phyloP scores from a whole-genome alignment of 2,329 filamentous ascomycete genomes.

The Neofusicoccum ribis region DNA sequence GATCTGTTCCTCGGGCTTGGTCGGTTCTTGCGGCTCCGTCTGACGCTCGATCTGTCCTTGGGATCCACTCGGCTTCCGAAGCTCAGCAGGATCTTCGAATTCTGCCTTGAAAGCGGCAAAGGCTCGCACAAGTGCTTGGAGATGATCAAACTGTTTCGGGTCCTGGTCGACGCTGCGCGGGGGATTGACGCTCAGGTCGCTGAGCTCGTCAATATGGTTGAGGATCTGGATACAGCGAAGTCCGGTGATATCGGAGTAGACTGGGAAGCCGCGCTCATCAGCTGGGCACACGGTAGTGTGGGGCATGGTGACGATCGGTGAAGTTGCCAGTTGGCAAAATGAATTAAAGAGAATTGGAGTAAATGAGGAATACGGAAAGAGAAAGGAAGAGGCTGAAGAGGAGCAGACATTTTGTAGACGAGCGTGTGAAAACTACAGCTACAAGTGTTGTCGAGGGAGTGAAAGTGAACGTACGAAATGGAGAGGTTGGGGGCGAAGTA shows the following conservation, averaged over 20 bases:
- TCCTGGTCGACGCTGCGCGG: background rate
- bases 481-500: background rate
- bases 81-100: background rate
- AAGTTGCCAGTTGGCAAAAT: background rate
- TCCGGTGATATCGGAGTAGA: background rate
- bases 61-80: too few relatives aligned
- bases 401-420: background rate
- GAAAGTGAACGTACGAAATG: background rate
- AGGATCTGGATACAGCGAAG: background rate
- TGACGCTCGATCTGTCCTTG: too few relatives aligned
- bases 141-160: constrained; percentile 17
- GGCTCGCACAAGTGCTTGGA: constrained; percentile 21
- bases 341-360: background rate
- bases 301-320: background rate
- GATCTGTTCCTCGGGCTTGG: too few relatives aligned
- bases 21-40: too few relatives aligned
- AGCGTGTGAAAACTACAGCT: background rate
- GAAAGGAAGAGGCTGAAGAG: background rate
- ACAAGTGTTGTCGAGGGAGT: background rate
- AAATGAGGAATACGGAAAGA: background rate
- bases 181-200: background rate
- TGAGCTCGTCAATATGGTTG: constrained; percentile 1
- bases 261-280: background rate
- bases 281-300: background rate
- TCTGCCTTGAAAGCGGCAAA: constrained; percentile 17